Evolutionary conservation across 148 eudicot species (phyloP).

Genomic region (Hydrangea macrophylla): DNA sequence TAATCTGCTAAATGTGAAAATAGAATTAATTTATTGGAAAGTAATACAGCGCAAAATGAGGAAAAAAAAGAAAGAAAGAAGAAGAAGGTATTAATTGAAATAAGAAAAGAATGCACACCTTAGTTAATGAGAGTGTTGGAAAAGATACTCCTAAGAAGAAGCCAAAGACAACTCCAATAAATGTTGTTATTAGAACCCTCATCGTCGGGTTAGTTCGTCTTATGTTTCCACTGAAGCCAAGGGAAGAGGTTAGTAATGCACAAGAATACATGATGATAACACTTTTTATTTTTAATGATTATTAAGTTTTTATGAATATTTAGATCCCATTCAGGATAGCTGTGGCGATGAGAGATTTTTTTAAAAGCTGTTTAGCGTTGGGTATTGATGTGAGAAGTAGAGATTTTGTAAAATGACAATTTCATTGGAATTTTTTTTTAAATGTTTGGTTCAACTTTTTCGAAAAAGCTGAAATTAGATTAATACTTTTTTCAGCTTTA

Average conservation of each 20-base stretch:
- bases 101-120: conserved; percentile 35
- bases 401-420: no score
- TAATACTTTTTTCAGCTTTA: no score
- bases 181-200: conserved; percentile 61
- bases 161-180: conserved; percentile 62
- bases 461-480: no score
- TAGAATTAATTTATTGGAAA: no score
- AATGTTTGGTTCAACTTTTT: no score
- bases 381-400: no score
- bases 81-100: no score
- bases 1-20: conserved; percentile 37
- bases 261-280: background rate
- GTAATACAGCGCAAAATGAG: no score
- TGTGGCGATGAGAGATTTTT: no score
- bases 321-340: no score
- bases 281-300: background rate
- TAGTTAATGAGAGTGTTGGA: conserved; percentile 51
- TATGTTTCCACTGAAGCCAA: conserved; percentile 25
- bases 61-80: background rate
- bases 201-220: conserved; percentile 47
- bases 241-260: background rate
- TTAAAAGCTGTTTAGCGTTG: no score
- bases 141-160: conserved; percentile 63
- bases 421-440: no score
- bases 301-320: background rate